Conservation (phyloP, 345 rosid genomes). For the Erodium maritimum region DNA sequence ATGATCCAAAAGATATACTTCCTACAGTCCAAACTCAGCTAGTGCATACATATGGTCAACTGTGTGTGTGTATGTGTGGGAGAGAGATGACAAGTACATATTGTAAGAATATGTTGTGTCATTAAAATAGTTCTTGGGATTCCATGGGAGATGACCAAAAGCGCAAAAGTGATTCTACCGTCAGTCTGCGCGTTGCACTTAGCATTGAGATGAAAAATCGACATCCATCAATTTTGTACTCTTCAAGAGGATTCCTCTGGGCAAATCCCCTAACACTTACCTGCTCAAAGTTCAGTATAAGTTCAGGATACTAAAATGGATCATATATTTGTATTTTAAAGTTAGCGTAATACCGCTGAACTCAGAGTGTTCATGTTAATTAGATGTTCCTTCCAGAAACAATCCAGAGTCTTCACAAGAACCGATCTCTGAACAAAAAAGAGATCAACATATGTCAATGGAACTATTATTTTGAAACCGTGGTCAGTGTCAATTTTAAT, state of each 20-base stretch:
- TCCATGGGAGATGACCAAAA: slow-evolving; percentile 81
- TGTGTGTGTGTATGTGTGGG: too few species aligned
- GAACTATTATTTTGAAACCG: background rate
- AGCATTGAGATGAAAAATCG: slow-evolving; percentile 95
- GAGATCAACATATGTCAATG: background rate
- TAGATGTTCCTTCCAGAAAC: slow-evolving; percentile 92
- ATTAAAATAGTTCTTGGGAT: slow-evolving; percentile 46
- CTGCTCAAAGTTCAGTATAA: slow-evolving; percentile 26
- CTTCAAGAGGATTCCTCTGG: slow-evolving; percentile 96
- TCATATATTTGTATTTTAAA: slow-evolving; percentile 1
- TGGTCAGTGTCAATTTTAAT: too few species aligned
- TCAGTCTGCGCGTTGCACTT: slow-evolving; percentile 77
- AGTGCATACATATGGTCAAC: too few species aligned
- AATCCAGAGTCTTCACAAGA: slow-evolving; percentile 74
- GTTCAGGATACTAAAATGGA: slow-evolving; percentile 5
- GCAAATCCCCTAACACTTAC: slow-evolving; percentile 92
- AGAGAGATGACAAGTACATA: too few species aligned
- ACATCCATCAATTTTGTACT: slow-evolving; percentile 91
- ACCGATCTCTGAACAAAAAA: slow-evolving; percentile 56
- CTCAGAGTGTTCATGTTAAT: slow-evolving; percentile 87
- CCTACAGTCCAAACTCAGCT: too few species aligned
- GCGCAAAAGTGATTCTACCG: slow-evolving; percentile 62
- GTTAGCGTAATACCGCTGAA: slow-evolving; percentile 51
- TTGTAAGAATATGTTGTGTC: slow-evolving; percentile 1
- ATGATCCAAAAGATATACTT: too few species aligned